Percentiles rank a stretch among this genome's conserved stretches.
phyloP scores from a whole-genome alignment of 2,329 filamentous ascomycete species.

The Elsinoe perseae region DNA sequence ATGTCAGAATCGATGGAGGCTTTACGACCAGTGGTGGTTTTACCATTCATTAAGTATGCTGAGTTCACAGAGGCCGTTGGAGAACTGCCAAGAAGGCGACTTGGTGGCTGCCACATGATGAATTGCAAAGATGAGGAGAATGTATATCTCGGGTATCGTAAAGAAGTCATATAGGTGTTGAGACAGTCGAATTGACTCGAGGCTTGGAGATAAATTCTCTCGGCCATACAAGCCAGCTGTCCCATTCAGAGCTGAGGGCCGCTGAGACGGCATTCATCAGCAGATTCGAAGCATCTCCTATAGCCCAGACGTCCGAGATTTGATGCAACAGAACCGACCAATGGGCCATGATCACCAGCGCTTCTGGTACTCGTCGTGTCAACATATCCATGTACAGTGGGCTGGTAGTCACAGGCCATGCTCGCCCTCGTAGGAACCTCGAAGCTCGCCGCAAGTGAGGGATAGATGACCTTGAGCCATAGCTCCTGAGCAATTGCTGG shows the following conservation, averaged over 20 bases:
- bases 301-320: background rate
- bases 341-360: conserved; percentile 1
- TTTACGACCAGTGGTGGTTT: conserved; percentile 20
- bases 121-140: background rate
- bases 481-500: background rate
- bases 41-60: background rate
- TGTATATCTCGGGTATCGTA: conserved; percentile 8
- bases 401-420: conserved; percentile 5
- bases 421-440: background rate
- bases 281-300: background rate
- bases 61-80: too few species aligned
- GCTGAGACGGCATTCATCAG: background rate
- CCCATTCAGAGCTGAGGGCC: background rate
- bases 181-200: background rate
- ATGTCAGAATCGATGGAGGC: conserved; percentile 32
- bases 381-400: background rate
- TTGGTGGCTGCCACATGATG: too few species aligned
- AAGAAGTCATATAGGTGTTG: background rate
- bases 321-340: conserved; percentile 12
- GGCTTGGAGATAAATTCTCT: background rate
- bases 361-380: background rate
- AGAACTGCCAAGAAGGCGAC: too few species aligned
- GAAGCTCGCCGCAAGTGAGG: background rate
- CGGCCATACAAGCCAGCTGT: conserved; percentile 12
- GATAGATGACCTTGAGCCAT: background rate